Percentiles rank a stretch among this genome's conserved stretches.
phyloP scores from a whole-genome alignment of 257 asterid species.

The Anisodus acutangulus region DNA sequence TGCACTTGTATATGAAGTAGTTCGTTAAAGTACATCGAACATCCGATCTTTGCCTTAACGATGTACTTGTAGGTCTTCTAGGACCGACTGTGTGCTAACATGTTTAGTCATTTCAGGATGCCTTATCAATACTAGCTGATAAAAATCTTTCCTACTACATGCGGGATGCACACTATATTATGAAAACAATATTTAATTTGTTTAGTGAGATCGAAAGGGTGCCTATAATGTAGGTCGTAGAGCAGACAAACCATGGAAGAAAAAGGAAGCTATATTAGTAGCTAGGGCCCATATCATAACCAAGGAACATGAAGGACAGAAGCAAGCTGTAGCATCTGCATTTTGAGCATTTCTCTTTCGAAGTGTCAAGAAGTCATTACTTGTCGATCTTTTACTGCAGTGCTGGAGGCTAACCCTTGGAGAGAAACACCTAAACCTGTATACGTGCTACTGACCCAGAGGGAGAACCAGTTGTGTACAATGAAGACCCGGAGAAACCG shows the following conservation, averaged over 20 bases:
- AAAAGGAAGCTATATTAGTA: background rate
- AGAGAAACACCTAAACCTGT: slow-evolving; percentile 87
- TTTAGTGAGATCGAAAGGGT: no score
- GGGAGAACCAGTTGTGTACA: slow-evolving; percentile 87
- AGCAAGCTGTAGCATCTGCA: background rate
- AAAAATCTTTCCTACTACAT: background rate
- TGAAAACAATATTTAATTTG: no score
- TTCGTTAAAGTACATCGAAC: background rate
- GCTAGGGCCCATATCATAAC: background rate
- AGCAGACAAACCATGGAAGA: background rate
- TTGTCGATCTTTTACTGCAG: slow-evolving; percentile 45
- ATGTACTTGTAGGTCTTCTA: background rate
- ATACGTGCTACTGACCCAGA: slow-evolving; percentile 84
- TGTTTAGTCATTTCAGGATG: background rate
- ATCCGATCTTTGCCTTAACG: background rate
- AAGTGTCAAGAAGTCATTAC: slow-evolving; percentile 12
- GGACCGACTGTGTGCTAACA: background rate
- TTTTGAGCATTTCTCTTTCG: background rate
- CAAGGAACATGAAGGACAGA: background rate
- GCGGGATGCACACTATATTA: background rate
- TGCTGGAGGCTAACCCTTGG: slow-evolving; percentile 95
- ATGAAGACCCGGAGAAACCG: slow-evolving; percentile 87
- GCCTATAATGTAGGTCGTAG: background rate
- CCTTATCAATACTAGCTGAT: background rate
- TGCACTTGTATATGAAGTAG: background rate